These are phyloP conservation scores for Fusarium penzigii DNA, from an alignment of 2,329 filamentous ascomycete genomes.

Conservation along the genomic window DNA sequence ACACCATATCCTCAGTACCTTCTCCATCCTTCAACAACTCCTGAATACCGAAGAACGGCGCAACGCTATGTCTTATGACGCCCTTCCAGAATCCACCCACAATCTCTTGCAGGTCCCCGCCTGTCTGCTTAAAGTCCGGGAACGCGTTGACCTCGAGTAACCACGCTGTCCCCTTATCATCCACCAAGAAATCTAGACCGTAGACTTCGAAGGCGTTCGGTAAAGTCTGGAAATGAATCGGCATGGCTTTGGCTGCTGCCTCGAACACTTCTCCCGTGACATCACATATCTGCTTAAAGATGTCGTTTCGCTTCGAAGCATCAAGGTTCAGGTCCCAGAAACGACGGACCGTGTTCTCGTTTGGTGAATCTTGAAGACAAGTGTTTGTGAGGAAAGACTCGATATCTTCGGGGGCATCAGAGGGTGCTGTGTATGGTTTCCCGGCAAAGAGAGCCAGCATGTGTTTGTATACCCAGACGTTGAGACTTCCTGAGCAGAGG, in stretches of 20 bases:
- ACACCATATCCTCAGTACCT: conserved; percentile 47
- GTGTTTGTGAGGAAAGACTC: conserved; percentile 90
- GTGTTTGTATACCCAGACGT: conserved; percentile 81
- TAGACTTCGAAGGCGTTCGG: conserved; percentile 90
- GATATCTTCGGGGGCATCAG: conserved; percentile 52
- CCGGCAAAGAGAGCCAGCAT: conserved; percentile 95
- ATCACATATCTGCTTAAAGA: conserved; percentile 73
- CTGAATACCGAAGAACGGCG: conserved; percentile 61
- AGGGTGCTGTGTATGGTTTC: conserved; percentile 69
- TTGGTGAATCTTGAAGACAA: conserved; percentile 71
- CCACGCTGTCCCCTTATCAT: conserved; percentile 64
- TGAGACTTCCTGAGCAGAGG: conserved; percentile 73
- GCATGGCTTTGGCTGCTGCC: conserved; percentile 80
- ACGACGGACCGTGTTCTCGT: conserved; percentile 65
- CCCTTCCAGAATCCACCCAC: conserved; percentile 77
- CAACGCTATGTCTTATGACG: conserved; percentile 67
- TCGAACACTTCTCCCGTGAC: conserved; percentile 81
- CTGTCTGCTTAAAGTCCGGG: conserved; percentile 93
- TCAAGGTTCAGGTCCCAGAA: conserved; percentile 68
- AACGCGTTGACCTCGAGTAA: conserved; percentile 94
- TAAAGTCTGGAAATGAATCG: conserved; percentile 87
- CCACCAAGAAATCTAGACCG: conserved; percentile 87
- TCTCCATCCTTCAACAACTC: conserved; percentile 22
- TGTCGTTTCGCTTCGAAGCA: conserved; percentile 56
- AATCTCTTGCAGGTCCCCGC: conserved; percentile 71